Base-by-base conservation (phyloP, 352 stramenopile species). In the Elongisporangium anandrum region DNA sequence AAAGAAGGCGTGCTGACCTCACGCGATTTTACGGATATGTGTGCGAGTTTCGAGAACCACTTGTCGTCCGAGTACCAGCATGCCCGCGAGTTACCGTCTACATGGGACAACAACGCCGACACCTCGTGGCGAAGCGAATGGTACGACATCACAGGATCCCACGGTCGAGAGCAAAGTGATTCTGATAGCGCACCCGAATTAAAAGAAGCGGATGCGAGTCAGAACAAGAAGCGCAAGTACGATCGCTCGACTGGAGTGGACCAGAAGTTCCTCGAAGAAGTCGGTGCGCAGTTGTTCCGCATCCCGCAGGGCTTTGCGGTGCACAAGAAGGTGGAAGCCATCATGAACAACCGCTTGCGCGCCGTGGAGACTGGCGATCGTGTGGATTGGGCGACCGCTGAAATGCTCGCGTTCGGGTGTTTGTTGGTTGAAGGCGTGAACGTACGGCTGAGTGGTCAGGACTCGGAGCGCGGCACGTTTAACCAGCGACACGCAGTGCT, bases 381-480 rank as follows among this genome's bases (percentile, higher is more conserved):
- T 6, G 81, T 97, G 16, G 87, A 97, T 61, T 97, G 88, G 88
- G 90, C 77, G 16, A 96, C 88, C 2, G 89, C 88, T 12, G 90
- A 97, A 64, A 86, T 81, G 70, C 73, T 97, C 45, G 89, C 89
- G 5, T 95, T 95, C 56, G 90, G 81, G 0, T 88, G 79, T 7
- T 55, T 97, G 39, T 69, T 96, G 3, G 72, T 90, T n/a, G 84
- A 97, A 68, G 88, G 90, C 29, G 65, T 88, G 20, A 72, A 91
- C 54, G 85, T 97, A 10, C 82, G 90, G 2, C 50, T 97, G 38
- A 95, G 83, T 22, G 90, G 90, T 7, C 89, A 97, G 73, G 90
- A 97, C 56, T 91, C 75, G 48, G 87, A 97, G 63, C 83, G 90
- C 29, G 90, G 90, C 3, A 97, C 90, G 2, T 97, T 97, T 57